phyloP scores from a whole-genome alignment of 371 early-diverging fungal species.

The Apophysomyces variabilis region DNA sequence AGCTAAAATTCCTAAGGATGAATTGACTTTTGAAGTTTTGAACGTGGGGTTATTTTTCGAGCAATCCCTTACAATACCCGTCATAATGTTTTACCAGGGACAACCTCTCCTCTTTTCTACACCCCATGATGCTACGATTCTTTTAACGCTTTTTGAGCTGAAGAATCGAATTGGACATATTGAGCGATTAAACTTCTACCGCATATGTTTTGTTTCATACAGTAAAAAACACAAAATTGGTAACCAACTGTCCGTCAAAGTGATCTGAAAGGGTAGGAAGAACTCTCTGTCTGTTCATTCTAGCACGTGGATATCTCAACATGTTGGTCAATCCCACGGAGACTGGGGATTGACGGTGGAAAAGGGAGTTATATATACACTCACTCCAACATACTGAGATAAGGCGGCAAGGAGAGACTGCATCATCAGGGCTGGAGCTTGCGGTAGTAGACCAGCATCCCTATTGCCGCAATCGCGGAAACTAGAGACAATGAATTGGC shows the following conservation, averaged over 20 bases:
- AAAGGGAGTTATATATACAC: background rate
- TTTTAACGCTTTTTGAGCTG: background rate
- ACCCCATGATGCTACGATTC: slow-evolving; percentile 4
- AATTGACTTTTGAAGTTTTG: background rate
- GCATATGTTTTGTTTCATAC: too few species aligned
- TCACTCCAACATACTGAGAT: background rate
- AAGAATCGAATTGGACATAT: too few species aligned
- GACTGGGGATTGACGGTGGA: slow-evolving; percentile 7
- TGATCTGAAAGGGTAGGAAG: background rate
- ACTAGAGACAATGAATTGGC: slow-evolving; percentile 5
- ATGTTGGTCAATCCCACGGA: slow-evolving; percentile 9
- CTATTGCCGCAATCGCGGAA: background rate
- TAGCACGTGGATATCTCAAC: slow-evolving; percentile 5
- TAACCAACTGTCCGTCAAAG: too few species aligned
- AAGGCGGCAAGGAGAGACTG: slow-evolving; percentile 6
- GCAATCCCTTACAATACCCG: background rate
- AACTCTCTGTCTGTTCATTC: background rate
- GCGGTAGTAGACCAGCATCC: background rate
- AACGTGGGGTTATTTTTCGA: background rate
- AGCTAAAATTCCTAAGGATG: background rate
- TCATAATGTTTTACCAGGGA: background rate
- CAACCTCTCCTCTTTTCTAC: background rate
- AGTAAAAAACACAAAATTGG: too few species aligned
- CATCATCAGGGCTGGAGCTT: slow-evolving; percentile 5
- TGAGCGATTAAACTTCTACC: too few species aligned